Conservation (phyloP, 495 filamentous ascomycete species). For the Amphirosellinia nigrospora region DNA sequence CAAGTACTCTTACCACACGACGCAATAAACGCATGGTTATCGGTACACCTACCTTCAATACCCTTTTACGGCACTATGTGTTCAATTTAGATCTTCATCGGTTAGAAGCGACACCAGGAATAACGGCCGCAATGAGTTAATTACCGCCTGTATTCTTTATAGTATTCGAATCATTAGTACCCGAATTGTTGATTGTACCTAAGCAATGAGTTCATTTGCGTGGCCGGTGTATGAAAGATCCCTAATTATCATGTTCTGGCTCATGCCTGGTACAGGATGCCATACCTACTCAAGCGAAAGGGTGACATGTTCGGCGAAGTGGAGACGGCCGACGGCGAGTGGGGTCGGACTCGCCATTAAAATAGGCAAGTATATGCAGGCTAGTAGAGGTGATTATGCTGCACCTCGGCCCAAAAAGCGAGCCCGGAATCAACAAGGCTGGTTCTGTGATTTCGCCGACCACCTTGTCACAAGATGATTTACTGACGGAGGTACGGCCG, state of each 20-base stretch:
- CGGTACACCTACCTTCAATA: background rate
- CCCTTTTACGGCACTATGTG: background rate
- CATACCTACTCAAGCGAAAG: too few species aligned
- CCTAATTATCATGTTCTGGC: too few species aligned
- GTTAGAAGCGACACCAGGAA: too few species aligned
- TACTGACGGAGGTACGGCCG: background rate
- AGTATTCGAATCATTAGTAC: too few species aligned
- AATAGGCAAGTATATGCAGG: too few species aligned
- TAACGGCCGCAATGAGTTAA: too few species aligned
- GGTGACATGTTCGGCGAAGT: background rate
- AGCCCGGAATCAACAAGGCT: background rate
- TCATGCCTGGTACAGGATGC: too few species aligned
- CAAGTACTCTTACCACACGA: background rate
- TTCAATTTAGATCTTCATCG: too few species aligned
- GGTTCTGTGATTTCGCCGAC: background rate
- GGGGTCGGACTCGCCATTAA: background rate
- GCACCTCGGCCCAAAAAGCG: background rate
- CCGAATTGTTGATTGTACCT: too few species aligned
- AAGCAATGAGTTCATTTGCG: background rate
- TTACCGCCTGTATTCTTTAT: too few species aligned
- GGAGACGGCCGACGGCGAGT: background rate
- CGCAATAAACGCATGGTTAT: background rate
- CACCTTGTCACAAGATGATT: background rate
- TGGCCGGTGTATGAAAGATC: too few species aligned
- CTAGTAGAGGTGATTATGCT: conserved; percentile 4